These are phyloP conservation scores for Volutella citrinella DNA, from an alignment of 2,329 filamentous ascomycete species.

Conservation along the genomic window DNA sequence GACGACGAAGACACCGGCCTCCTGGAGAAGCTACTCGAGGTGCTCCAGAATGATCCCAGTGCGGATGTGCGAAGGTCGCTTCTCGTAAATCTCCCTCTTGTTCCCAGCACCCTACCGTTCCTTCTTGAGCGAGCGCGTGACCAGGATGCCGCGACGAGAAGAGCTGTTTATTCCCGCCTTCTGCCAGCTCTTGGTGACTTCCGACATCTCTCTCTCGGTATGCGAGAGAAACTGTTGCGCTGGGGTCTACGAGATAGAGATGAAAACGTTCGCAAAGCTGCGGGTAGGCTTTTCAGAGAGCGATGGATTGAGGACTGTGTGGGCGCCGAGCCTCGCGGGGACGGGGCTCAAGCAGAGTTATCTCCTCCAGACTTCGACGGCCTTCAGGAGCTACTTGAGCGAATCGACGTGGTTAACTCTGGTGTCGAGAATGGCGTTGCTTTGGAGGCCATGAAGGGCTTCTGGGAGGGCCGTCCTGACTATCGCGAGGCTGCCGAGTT, in stretches of 20 bases:
- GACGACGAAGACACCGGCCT: slow-evolving; percentile 63
- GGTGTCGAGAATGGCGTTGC: slow-evolving; percentile 88
- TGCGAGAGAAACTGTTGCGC: slow-evolving; percentile 90
- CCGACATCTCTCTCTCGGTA: slow-evolving; percentile 84
- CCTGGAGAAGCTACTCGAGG: slow-evolving; percentile 78
- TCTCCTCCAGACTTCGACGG: slow-evolving; percentile 73
- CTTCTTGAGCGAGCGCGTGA: slow-evolving; percentile 90
- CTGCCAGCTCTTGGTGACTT: slow-evolving; percentile 91
- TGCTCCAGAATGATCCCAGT: slow-evolving; percentile 90
- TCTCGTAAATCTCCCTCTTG: slow-evolving; percentile 84
- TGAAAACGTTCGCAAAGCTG: slow-evolving; percentile 88
- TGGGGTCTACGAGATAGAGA: slow-evolving; percentile 95
- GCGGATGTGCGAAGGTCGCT: slow-evolving; percentile 89
- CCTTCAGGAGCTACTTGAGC: slow-evolving; percentile 84
- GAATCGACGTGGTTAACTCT: slow-evolving; percentile 89
- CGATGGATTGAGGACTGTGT: slow-evolving; percentile 98
- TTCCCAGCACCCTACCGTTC: slow-evolving; percentile 77
- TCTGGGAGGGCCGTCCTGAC: slow-evolving; percentile 90
- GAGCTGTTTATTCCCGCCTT: slow-evolving; percentile 82
- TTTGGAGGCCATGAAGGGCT: slow-evolving; percentile 89
- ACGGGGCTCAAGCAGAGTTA: slow-evolving; percentile 53
- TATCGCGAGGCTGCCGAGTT: slow-evolving; percentile 72
- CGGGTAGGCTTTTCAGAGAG: slow-evolving; percentile 84
- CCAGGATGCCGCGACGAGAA: slow-evolving; percentile 76
- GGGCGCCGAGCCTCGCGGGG: slow-evolving; percentile 58